Conservation (phyloP, 371 early-diverging fungal genomes). For the Rhizopus sp. region DNA sequence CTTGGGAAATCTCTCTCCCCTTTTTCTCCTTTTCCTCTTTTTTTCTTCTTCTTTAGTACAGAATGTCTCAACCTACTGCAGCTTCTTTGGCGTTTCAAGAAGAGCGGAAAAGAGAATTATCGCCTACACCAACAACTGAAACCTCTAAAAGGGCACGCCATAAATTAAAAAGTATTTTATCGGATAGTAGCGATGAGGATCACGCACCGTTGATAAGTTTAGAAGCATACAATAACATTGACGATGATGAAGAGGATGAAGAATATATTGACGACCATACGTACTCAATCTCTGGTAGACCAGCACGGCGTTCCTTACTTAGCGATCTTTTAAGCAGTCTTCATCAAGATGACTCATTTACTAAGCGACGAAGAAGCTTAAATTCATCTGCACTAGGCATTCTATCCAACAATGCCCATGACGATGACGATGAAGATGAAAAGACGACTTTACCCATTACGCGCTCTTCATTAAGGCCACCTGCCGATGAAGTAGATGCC, state of each 20-base stretch:
- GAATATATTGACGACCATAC: neutral
- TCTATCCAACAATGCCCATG: neutral
- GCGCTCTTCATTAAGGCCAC: constrained; percentile 1
- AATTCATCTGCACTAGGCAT: constrained; percentile 9
- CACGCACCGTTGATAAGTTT: neutral
- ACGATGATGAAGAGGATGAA: constrained; percentile 19
- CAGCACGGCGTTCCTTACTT: constrained; percentile 17
- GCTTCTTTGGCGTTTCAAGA: neutral
- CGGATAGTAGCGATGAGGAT: neutral
- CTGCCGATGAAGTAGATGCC: constrained; percentile 31
- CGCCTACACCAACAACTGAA: constrained; percentile 2
- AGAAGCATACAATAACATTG: constrained; percentile 3
- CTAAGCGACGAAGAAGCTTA: constrained; percentile 2
- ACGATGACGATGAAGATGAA: constrained; percentile 21
- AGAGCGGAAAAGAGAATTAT: constrained; percentile 11
- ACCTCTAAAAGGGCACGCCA: constrained; percentile 5
- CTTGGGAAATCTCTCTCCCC: neutral
- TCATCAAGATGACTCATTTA: constrained; percentile 4
- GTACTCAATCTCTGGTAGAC: constrained; percentile 4
- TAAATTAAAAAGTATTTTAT: neutral
- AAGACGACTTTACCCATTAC: constrained; percentile 25
- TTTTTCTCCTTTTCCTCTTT: too few relatives aligned
- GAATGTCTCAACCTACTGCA: neutral
- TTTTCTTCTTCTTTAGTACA: neutral
- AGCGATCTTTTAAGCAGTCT: constrained; percentile 16